phyloP scores from a whole-genome alignment of 805 yeast species.

The Huiozyma naganishii region DNA sequence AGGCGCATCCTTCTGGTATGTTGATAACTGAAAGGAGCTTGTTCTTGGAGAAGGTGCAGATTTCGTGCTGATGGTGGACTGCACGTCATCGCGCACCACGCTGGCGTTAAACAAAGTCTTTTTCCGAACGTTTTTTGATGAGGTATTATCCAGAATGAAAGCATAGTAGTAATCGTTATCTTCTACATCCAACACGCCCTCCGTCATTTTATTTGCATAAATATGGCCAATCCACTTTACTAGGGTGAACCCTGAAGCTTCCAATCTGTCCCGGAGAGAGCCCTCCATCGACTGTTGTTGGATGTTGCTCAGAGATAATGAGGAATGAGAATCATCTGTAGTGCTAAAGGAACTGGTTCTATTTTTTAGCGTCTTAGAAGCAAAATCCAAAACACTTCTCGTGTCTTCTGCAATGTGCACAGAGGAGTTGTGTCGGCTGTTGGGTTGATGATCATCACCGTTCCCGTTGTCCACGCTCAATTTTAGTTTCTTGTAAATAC shows the following conservation, averaged over 20 bases:
- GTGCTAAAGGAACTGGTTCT: constrained; percentile 11
- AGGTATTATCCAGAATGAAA: constrained; percentile 84
- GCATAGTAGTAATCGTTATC: constrained; percentile 65
- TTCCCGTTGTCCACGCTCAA: constrained; percentile 11
- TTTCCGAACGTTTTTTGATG: constrained; percentile 75
- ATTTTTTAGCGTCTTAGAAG: constrained; percentile 13
- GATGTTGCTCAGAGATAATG: constrained; percentile 7
- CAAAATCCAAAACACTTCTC: constrained; percentile 17
- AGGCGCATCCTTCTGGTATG: constrained; percentile 12
- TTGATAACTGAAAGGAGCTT: constrained; percentile 5
- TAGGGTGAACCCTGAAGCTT: constrained; percentile 38
- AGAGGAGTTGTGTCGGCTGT: constrained; percentile 2
- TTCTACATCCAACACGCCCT: constrained; percentile 49
- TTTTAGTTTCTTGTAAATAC: constrained; percentile 26
- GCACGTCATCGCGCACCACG: constrained; percentile 18
- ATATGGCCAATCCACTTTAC: constrained; percentile 48
- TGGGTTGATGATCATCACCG: no score
- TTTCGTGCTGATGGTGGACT: constrained; percentile 7
- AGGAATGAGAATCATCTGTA: background rate
- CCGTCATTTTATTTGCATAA: constrained; percentile 48
- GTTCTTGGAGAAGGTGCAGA: constrained; percentile 11
- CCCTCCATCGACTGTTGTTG: constrained; percentile 32
- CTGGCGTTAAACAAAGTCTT: constrained; percentile 59
- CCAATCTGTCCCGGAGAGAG: constrained; percentile 48
- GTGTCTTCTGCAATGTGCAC: constrained; percentile 27